phyloP scores from a whole-genome alignment of 2,329 filamentous ascomycete species.

The Atkinsonella hypoxylon region DNA sequence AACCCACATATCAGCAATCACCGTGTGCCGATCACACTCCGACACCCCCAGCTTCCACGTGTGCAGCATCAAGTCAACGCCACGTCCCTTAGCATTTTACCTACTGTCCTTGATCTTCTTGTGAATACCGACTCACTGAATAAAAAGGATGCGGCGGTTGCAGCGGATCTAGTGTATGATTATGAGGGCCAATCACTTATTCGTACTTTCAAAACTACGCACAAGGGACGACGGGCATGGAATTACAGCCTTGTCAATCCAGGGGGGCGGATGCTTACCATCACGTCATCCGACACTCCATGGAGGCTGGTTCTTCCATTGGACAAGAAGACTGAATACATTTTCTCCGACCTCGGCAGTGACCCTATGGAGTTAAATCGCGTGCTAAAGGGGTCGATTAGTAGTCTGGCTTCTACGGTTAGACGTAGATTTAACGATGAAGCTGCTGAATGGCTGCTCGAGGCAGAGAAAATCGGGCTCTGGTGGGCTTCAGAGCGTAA shows the following conservation, averaged over 20 bases:
- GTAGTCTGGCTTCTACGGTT: constrained; percentile 8
- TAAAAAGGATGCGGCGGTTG: constrained; percentile 13
- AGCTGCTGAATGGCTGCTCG: constrained; percentile 17
- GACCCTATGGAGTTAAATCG: constrained; percentile 18
- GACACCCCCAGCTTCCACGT: constrained; percentile 20
- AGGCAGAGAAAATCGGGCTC: constrained; percentile 18
- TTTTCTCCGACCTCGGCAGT: constrained; percentile 15
- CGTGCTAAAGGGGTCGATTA: constrained; percentile 9
- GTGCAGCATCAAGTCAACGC: constrained; percentile 16
- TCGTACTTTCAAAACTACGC: constrained; percentile 13
- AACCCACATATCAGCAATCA: constrained; percentile 21
- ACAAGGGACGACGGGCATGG: constrained; percentile 15
- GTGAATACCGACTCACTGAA: constrained; percentile 20
- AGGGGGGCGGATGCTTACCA: constrained; percentile 17
- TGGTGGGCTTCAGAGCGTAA: constrained; percentile 20
- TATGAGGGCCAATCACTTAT: constrained; percentile 25
- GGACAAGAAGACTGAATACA: constrained; percentile 17
- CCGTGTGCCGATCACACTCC: constrained; percentile 21
- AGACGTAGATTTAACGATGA: constrained; percentile 10
- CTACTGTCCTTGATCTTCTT: constrained; percentile 24
- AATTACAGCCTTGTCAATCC: constrained; percentile 22
- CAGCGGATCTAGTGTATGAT: constrained; percentile 19
- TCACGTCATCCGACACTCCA: constrained; percentile 13
- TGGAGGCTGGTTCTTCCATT: constrained; percentile 20
- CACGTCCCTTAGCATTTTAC: constrained; percentile 22